Base-by-base conservation (phyloP, 495 filamentous ascomycete genomes). In the Xylaria castorea region DNA sequence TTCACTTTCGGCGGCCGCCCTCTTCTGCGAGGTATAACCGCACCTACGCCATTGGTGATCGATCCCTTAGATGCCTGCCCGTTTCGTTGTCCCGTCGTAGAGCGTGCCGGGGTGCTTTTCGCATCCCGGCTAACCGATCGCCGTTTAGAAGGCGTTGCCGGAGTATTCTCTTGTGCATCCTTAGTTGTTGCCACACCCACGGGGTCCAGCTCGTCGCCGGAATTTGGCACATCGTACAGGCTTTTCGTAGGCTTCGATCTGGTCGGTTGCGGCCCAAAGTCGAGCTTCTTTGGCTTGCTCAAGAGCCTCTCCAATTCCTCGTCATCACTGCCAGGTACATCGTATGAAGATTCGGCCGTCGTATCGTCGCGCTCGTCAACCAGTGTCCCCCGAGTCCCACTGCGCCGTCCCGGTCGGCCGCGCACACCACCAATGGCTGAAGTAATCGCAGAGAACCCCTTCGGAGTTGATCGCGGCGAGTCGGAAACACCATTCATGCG, bases 201-300 rank as follows among this genome's bases (percentile, higher is more conserved):
- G 48, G 55, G 32, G 5, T 62, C 61, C 6, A 50, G 34, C 66
- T 85, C 83, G 48, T 80, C 80, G 12, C 71, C 81, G 3, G 83
- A 84, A 67, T 85, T 82, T 0, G 80, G 83, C 6, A 84, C 76
- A 16, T 85, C 82, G 73, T 85, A 85, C 32, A 83, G 60, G 34
- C 74, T 81, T 14, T 36, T 66, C 16, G 74, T 40, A 55, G 75
- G 71, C 9, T 16, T 58, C 68, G 32, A 72, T 62, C 46, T 77
- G 78, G 57, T 76, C 73, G 57, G 71, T 66, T n/a, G 53, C 64
- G 18, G 40, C 34, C 71, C 64, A 25, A 53, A 69, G 57, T 69
- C 70, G 12, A 72, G 61, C 51, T 72, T 68, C 44, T 61, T 72
- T 0, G 64, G 70, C 30, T 78, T 77, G 1, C 18, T 71, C 51